A percentile compares a stretch with the other conserved stretches of the same genome.
These are phyloP conservation scores for Colletotrichum gloeosporioides DNA, from an alignment of 2,329 filamentous ascomycete species.

Conservation along the genomic window DNA sequence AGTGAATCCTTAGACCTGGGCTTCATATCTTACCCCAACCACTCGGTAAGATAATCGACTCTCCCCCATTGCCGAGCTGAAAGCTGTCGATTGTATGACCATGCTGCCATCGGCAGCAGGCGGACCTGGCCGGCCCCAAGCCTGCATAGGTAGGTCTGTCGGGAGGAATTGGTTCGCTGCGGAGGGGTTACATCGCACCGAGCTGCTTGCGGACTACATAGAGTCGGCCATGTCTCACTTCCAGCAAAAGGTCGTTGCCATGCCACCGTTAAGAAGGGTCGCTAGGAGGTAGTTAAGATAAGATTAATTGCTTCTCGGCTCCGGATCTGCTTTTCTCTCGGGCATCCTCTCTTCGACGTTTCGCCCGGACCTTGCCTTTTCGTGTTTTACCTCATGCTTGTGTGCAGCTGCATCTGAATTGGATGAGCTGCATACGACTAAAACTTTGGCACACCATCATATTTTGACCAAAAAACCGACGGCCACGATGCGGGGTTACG, in stretches of 20 bases:
- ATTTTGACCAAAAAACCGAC: background rate
- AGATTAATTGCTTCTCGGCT: background rate
- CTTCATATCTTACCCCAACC: background rate
- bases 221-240: background rate
- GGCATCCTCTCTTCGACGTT: background rate
- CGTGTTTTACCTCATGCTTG: background rate
- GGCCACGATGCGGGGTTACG: conserved; percentile 26
- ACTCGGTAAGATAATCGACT: background rate
- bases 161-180: background rate
- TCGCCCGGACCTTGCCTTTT: background rate
- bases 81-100: background rate
- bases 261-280: background rate
- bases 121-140: background rate
- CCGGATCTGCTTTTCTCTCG: background rate
- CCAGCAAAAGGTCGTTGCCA: background rate
- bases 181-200: background rate
- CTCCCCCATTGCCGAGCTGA: background rate
- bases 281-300: background rate
- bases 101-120: background rate
- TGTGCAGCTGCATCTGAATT: background rate
- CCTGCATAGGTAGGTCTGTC: background rate
- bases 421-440: background rate
- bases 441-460: background rate
- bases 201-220: conserved; percentile 14
- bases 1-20: background rate